Conservation (phyloP, 768 basidiomycete species). For the Trametes elegans region DNA sequence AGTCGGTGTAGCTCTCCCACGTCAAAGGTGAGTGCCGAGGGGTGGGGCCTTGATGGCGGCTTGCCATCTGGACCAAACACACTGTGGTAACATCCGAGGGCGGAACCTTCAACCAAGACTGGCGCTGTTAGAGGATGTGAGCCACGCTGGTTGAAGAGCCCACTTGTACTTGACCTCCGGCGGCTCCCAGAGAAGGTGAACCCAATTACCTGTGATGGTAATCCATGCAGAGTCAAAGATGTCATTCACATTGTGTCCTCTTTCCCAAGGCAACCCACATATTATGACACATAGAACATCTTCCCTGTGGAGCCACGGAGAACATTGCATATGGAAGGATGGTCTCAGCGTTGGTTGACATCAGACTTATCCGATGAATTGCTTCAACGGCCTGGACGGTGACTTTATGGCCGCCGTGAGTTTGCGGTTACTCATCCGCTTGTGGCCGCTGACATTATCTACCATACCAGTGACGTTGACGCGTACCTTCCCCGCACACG, state of each 20-base stretch:
- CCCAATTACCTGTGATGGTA: too few relatives aligned
- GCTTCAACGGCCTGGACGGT: constrained; percentile 7
- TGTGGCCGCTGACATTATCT: background rate
- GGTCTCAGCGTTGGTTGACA: too few relatives aligned
- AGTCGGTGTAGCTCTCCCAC: constrained; percentile 8
- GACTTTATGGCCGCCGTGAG: constrained; percentile 2
- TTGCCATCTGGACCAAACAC: background rate
- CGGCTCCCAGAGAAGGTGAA: too few relatives aligned
- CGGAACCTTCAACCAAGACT: constrained; percentile 59
- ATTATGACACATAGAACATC: too few relatives aligned
- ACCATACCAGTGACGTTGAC: constrained; percentile 13
- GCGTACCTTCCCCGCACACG: constrained; percentile 6
- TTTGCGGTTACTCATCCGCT: background rate
- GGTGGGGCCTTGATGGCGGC: background rate
- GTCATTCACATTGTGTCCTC: constrained; percentile 62
- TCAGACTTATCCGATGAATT: too few relatives aligned
- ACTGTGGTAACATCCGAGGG: constrained; percentile 78
- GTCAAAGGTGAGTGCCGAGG: constrained; percentile 6
- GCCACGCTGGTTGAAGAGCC: background rate
- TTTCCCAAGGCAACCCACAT: constrained; percentile 65
- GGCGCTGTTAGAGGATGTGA: constrained; percentile 74
- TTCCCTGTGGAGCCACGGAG: too few relatives aligned
- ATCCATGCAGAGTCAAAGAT: constrained; percentile 46
- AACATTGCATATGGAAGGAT: too few relatives aligned
- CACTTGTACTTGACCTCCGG: too few relatives aligned